These are phyloP conservation scores for Davidsoniella eucalypti DNA, from an alignment of 2,329 filamentous ascomycete genomes.

Conservation along the genomic window DNA sequence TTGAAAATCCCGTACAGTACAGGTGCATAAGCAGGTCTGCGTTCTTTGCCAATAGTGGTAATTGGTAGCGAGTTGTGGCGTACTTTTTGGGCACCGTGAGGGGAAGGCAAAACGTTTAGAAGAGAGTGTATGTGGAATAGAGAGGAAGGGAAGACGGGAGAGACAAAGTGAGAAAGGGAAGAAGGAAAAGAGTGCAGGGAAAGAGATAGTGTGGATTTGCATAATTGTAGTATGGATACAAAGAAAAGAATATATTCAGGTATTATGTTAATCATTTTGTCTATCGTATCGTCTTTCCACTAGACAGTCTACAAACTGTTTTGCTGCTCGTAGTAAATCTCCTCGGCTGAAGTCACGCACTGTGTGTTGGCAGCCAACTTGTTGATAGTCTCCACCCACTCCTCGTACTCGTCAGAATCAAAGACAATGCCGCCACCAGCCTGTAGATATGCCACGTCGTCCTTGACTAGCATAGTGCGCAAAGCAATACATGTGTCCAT, in stretches of 20 bases:
- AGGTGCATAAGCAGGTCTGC: background rate
- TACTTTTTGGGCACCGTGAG: background rate
- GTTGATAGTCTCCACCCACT: conserved; percentile 87
- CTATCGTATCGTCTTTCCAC: too few species aligned
- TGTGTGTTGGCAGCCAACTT: conserved; percentile 83
- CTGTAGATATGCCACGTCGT: conserved; percentile 81
- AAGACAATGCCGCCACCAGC: conserved; percentile 82
- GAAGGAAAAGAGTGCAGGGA: background rate
- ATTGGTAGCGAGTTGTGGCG: too few species aligned
- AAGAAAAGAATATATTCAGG: background rate
- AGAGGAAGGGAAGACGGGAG: too few species aligned
- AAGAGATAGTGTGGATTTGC: background rate
- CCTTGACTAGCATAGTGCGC: conserved; percentile 87
- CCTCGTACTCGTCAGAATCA: conserved; percentile 84
- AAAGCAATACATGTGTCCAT: conserved; percentile 79
- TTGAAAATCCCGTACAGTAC: background rate
- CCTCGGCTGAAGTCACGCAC: conserved; percentile 72
- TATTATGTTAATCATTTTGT: too few species aligned
- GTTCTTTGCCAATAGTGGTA: too few species aligned
- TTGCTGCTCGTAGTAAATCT: conserved; percentile 31
- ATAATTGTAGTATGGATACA: background rate
- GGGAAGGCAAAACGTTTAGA: background rate
- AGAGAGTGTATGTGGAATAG: background rate
- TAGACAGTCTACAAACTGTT: conserved; percentile 5
- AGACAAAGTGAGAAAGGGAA: background rate